Evolutionary conservation across 768 basidiomycete genomes (phyloP).

Genomic region (Pilatotrama ljubarskyi): DNA sequence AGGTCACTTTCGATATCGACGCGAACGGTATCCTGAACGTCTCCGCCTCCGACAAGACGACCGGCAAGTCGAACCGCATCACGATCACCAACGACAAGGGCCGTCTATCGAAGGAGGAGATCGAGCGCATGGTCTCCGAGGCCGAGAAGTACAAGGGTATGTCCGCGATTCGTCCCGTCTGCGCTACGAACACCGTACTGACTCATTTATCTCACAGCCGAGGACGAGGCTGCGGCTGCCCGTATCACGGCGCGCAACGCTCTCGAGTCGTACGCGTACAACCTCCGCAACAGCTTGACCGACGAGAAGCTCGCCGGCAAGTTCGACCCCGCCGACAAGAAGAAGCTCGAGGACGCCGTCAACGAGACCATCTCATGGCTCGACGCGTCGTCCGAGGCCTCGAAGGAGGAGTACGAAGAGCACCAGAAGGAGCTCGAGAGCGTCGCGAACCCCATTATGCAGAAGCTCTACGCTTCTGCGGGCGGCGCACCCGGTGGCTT

Average conservation of each 20-base stretch:
- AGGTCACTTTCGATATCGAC: slow-evolving; percentile 98
- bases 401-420: slow-evolving; percentile 91
- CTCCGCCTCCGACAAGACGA: slow-evolving; percentile 93
- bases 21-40: slow-evolving; percentile 97
- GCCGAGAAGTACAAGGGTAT: slow-evolving; percentile 89
- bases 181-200: slow-evolving; percentile 9
- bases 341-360: slow-evolving; percentile 77
- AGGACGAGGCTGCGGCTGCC: slow-evolving; percentile 83
- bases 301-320: slow-evolving; percentile 88
- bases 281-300: slow-evolving; percentile 84
- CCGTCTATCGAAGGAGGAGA: slow-evolving; percentile 95
- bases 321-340: slow-evolving; percentile 84
- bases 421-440: slow-evolving; percentile 92
- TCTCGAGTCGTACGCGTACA: slow-evolving; percentile 94
- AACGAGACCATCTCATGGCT: slow-evolving; percentile 87
- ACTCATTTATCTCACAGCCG: slow-evolving; percentile 45
- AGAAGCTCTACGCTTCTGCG: slow-evolving; percentile 62
- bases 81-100: slow-evolving; percentile 98
- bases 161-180: slow-evolving; percentile 18
- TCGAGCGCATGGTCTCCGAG: slow-evolving; percentile 95
- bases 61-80: slow-evolving; percentile 92
- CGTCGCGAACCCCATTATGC: slow-evolving; percentile 74
- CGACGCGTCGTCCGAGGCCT: slow-evolving; percentile 83
- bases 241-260: slow-evolving; percentile 88
- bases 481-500: slow-evolving; percentile 58